These are phyloP conservation scores for Vigna mungo DNA, from an alignment of 306 rosid genomes.

Conservation along the genomic window DNA sequence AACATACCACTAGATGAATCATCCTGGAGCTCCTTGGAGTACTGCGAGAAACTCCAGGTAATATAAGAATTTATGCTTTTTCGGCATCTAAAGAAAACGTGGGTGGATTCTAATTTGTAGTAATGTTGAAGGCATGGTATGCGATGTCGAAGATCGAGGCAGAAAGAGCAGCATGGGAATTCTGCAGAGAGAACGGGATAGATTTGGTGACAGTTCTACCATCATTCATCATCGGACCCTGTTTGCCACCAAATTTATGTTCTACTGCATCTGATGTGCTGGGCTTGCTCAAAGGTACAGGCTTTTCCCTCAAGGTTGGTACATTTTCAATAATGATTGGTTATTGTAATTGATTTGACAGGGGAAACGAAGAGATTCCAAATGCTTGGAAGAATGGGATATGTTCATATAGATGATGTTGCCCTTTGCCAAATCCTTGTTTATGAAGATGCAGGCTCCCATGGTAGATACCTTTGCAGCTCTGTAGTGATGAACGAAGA, in stretches of 20 bases:
- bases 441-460: constrained; percentile 59
- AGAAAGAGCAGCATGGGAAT: constrained; percentile 88
- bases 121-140: constrained; percentile 68
- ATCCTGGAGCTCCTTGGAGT: constrained; percentile 72
- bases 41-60: constrained; percentile 67
- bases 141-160: constrained; percentile 76
- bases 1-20: constrained; percentile 72
- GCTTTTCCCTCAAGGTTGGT: neutral
- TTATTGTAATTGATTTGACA: constrained; percentile 32
- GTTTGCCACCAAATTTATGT: constrained; percentile 72
- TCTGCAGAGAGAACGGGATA: constrained; percentile 71
- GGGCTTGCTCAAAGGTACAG: constrained; percentile 72
- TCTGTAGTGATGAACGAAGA: constrained; percentile 59
- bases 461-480: constrained; percentile 79
- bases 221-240: constrained; percentile 71
- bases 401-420: constrained; percentile 84
- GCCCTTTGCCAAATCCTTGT: constrained; percentile 71
- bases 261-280: constrained; percentile 85
- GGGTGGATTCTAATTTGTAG: neutral
- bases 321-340: neutral
- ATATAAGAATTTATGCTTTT: neutral
- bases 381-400: constrained; percentile 86
- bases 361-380: constrained; percentile 74
- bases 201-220: constrained; percentile 76
- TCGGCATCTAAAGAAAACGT: neutral